A percentile compares a stretch with the other conserved stretches of the same genome.
Evolutionary conservation across 768 basidiomycete genomes (phyloP).

Genomic region (Leccinum rimulosum): DNA sequence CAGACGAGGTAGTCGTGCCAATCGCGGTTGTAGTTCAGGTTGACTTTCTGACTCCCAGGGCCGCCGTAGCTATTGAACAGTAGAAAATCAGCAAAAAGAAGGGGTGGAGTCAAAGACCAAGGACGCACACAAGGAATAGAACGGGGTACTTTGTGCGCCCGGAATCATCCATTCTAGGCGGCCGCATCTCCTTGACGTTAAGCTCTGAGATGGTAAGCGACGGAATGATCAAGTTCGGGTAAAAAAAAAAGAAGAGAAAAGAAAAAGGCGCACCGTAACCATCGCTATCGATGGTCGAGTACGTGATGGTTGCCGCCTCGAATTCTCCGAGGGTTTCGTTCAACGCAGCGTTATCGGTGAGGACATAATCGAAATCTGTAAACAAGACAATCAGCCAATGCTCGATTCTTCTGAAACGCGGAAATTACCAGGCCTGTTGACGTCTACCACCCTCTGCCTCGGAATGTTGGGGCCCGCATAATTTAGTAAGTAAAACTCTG

Average conservation of each 20-base stretch:
- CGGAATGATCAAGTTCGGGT: constrained; percentile 12
- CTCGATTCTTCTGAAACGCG: neutral
- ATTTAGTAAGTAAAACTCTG: constrained; percentile 77
- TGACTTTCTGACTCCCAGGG: constrained; percentile 78
- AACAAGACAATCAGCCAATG: constrained; percentile 2
- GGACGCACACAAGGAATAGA: constrained; percentile 73
- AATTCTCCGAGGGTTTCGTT: constrained; percentile 63
- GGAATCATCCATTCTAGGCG: constrained; percentile 89
- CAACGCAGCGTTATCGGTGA: constrained; percentile 71
- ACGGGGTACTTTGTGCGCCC: constrained; percentile 97
- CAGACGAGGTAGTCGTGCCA: constrained; percentile 90
- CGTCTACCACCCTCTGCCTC: constrained; percentile 77
- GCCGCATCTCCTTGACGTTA: constrained; percentile 88
- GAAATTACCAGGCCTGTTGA: constrained; percentile 43
- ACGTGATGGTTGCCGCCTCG: constrained; percentile 65
- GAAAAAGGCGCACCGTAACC: constrained; percentile 59
- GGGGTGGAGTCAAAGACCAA: neutral
- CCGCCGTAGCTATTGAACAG: constrained; percentile 73
- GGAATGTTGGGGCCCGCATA: constrained; percentile 84
- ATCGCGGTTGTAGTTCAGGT: constrained; percentile 62
- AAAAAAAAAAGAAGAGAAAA: neutral
- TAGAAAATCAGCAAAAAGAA: constrained; percentile 2
- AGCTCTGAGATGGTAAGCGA: constrained; percentile 53
- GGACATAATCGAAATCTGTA: constrained; percentile 58
- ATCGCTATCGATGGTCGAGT: constrained; percentile 74